Evolutionary conservation across 495 filamentous ascomycete species (phyloP).

Genomic region (Sabuloglossum arenarium): DNA sequence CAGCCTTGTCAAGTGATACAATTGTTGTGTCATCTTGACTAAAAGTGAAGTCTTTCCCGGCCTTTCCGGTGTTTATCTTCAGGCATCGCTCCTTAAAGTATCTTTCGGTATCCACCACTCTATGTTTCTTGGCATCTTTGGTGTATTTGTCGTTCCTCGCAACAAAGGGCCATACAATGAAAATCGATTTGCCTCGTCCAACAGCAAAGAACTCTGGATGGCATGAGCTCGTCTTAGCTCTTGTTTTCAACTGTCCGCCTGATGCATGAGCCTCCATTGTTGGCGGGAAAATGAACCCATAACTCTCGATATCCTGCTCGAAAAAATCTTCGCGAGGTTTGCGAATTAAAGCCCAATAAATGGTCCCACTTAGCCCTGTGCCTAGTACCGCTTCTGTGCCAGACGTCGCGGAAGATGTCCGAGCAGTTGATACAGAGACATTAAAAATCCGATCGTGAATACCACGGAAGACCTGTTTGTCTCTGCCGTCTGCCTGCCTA

Average conservation of each 20-base stretch:
- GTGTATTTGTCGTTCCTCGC: constrained; percentile 49
- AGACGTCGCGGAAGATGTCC: constrained; percentile 23
- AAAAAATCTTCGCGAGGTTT: constrained; percentile 51
- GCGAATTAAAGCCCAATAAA: constrained; percentile 71
- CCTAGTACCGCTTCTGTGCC: constrained; percentile 61
- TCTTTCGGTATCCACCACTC: constrained; percentile 60
- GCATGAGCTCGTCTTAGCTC: constrained; percentile 68
- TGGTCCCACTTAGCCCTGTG: constrained; percentile 79
- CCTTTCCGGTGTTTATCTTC: constrained; percentile 91
- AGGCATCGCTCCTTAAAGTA: constrained; percentile 70
- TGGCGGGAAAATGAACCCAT: constrained; percentile 66
- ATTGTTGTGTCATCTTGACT: constrained; percentile 89
- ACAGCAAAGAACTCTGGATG: constrained; percentile 88
- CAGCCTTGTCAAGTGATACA: constrained; percentile 89
- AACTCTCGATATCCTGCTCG: constrained; percentile 44
- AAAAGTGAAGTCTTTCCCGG: constrained; percentile 94
- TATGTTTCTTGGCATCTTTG: constrained; percentile 33
- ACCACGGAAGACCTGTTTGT: constrained; percentile 72
- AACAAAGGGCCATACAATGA: constrained; percentile 66
- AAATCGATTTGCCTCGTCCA: constrained; percentile 85
- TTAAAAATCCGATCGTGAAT: constrained; percentile 85
- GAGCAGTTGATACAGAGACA: constrained; percentile 53
- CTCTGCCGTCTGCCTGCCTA: constrained; percentile 76
- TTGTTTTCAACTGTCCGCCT: constrained; percentile 84
- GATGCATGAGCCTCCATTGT: constrained; percentile 58